Evolutionary conservation across 805 yeast species (phyloP).

Genomic region (Helenozyma baotianmanensis): DNA sequence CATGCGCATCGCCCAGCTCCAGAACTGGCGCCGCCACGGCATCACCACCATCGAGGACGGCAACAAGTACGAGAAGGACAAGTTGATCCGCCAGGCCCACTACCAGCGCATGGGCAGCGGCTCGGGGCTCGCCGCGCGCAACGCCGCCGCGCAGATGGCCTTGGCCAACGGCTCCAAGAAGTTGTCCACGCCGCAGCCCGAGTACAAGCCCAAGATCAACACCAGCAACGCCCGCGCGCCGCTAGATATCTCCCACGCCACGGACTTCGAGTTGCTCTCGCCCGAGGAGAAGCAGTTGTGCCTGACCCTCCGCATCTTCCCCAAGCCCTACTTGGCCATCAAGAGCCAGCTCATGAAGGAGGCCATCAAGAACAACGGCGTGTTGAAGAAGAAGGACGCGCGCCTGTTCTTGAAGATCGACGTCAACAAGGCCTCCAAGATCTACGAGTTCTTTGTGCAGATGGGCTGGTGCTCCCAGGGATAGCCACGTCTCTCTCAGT

Average conservation of each 20-base stretch:
- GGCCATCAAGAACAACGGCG: slow-evolving; percentile 79
- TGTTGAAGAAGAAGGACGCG: slow-evolving; percentile 78
- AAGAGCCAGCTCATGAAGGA: slow-evolving; percentile 88
- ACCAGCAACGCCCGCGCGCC: slow-evolving; percentile 42
- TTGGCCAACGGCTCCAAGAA: slow-evolving; percentile 16
- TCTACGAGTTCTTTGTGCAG: slow-evolving; percentile 87
- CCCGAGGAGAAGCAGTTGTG: slow-evolving; percentile 88
- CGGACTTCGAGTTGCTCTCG: slow-evolving; percentile 78
- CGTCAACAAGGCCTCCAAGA: slow-evolving; percentile 76
- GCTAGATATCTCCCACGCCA: slow-evolving; percentile 68
- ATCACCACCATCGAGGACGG: slow-evolving; percentile 82
- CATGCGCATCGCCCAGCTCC: slow-evolving; percentile 79
- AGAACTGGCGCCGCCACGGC: slow-evolving; percentile 91
- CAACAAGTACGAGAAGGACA: slow-evolving; percentile 81
- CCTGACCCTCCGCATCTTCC: slow-evolving; percentile 74
- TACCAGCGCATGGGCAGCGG: slow-evolving; percentile 52
- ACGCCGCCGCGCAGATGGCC: slow-evolving; percentile 6
- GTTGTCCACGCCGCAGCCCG: slow-evolving; percentile 33
- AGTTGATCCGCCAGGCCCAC: slow-evolving; percentile 59
- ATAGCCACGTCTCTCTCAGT: no score
- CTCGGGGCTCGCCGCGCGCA: slow-evolving; percentile 18
- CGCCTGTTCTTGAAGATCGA: slow-evolving; percentile 81
- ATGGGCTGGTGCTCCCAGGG: slow-evolving; percentile 78
- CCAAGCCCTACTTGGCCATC: slow-evolving; percentile 91
- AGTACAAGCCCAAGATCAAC: slow-evolving; percentile 40